Evolutionary conservation across 192 early-diverging fungal genomes (phyloP).

Genomic region (Coemansia sp.): DNA sequence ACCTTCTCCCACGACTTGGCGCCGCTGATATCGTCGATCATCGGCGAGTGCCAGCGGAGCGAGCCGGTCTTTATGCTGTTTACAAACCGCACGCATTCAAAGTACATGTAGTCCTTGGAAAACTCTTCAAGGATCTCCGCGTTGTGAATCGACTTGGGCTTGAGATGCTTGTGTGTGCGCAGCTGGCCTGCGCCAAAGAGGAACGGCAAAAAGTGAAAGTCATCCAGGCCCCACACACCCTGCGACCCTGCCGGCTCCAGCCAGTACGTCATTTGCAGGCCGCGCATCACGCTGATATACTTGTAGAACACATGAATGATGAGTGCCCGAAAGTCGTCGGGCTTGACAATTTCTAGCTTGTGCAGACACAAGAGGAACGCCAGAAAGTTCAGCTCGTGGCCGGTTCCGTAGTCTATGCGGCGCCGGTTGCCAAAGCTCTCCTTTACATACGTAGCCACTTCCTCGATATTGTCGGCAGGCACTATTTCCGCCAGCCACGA

Average conservation of each 20-base stretch:
- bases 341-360: slow-evolving; percentile 65
- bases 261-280: slow-evolving; percentile 89
- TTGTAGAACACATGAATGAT: slow-evolving; percentile 76
- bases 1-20: slow-evolving; percentile 91
- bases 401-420: slow-evolving; percentile 97
- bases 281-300: slow-evolving; percentile 88
- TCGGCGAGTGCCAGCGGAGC: slow-evolving; percentile 84
- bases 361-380: slow-evolving; percentile 81
- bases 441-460: slow-evolving; percentile 73
- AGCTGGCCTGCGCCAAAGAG: slow-evolving; percentile 89
- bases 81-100: slow-evolving; percentile 91
- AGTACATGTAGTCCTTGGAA: slow-evolving; percentile 92
- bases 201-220: slow-evolving; percentile 97
- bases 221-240: slow-evolving; percentile 99
- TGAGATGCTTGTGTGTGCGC: slow-evolving; percentile 82
- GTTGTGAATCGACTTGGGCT: slow-evolving; percentile 94
- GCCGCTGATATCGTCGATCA: slow-evolving; percentile 90
- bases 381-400: slow-evolving; percentile 93
- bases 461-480: slow-evolving; percentile 41
- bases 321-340: slow-evolving; percentile 70
- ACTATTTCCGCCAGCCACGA: slow-evolving; percentile 46
- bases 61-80: slow-evolving; percentile 74
- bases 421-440: slow-evolving; percentile 88
- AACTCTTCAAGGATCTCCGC: slow-evolving; percentile 85
- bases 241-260: slow-evolving; percentile 97